Evolutionary conservation across 1,284 basidiomycete species (phyloP).

Genomic region (Ceratobasidium sp.): DNA sequence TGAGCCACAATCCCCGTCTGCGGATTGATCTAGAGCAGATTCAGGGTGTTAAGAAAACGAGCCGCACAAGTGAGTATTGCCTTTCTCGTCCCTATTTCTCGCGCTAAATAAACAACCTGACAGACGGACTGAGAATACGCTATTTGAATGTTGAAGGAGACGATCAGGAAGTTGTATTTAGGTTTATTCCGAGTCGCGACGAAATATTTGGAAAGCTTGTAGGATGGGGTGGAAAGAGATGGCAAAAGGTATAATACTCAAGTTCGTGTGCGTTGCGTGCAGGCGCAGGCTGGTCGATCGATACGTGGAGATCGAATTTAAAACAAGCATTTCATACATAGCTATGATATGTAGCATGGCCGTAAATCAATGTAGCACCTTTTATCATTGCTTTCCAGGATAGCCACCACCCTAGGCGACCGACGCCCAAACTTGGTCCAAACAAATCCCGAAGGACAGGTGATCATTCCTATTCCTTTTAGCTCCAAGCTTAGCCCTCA

Average conservation of each 20-base stretch:
- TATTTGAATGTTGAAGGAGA: slow-evolving; percentile 8
- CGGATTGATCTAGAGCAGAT: slow-evolving; percentile 61
- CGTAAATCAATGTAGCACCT: no score
- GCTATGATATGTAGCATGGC: no score
- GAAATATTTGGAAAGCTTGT: slow-evolving; percentile 42
- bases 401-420: no score
- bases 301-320: no score
- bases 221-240: slow-evolving; percentile 37
- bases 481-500: no score
- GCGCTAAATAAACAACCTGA: not conserved
- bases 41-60: slow-evolving; percentile 67
- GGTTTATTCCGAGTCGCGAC: slow-evolving; percentile 33
- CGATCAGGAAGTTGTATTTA: slow-evolving; percentile 30
- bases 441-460: no score
- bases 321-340: no score
- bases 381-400: no score
- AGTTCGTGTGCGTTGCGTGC: no score
- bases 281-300: no score
- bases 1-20: slow-evolving; percentile 60
- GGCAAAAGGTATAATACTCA: slow-evolving; percentile 34
- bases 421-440: no score
- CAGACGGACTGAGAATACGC: slow-evolving; percentile 28
- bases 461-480: no score
- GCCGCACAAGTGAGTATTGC: slow-evolving; percentile 49
- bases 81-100: not conserved